Conservation (phyloP, 345 rosid genomes). For the Salix purpurea region DNA sequence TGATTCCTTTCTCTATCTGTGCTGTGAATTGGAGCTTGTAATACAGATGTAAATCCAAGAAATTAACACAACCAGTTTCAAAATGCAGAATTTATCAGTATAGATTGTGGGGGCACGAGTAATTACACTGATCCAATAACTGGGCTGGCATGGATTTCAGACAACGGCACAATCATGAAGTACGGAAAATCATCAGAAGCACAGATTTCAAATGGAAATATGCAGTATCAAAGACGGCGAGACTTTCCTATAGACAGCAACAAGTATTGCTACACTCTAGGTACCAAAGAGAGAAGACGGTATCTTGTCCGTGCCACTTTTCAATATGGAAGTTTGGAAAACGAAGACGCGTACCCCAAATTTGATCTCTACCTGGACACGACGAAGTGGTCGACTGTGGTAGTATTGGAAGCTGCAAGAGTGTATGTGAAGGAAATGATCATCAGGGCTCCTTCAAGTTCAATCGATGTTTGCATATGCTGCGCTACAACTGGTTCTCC, state of each 20-base stretch:
- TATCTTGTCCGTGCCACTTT: conserved; percentile 91
- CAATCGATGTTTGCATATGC: conserved; percentile 78
- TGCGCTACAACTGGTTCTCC: conserved; percentile 91
- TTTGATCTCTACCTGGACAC: conserved; percentile 83
- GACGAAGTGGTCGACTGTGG: conserved; percentile 88
- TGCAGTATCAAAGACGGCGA: conserved; percentile 56
- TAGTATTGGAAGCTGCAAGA: conserved; percentile 58
- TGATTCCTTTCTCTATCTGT: background rate
- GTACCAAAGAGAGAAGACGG: conserved; percentile 67
- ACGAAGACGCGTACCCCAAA: conserved; percentile 70
- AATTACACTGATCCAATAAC: conserved; percentile 68
- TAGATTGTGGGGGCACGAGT: conserved; percentile 79
- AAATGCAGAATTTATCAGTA: conserved; percentile 73
- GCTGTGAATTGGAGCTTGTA: background rate
- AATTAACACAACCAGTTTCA: background rate
- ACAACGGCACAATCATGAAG: conserved; percentile 44
- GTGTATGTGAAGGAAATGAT: conserved; percentile 77
- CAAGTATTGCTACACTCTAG: conserved; percentile 76
- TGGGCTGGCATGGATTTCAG: conserved; percentile 84
- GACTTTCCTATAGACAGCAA: conserved; percentile 76
- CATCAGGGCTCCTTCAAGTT: conserved; percentile 68
- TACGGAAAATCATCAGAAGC: conserved; percentile 45
- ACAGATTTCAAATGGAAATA: conserved; percentile 33
- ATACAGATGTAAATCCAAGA: background rate
- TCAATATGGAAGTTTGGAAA: conserved; percentile 52